Evolutionary conservation across 768 basidiomycete genomes (phyloP).

Genomic region (Boletus vermiculosoides): DNA sequence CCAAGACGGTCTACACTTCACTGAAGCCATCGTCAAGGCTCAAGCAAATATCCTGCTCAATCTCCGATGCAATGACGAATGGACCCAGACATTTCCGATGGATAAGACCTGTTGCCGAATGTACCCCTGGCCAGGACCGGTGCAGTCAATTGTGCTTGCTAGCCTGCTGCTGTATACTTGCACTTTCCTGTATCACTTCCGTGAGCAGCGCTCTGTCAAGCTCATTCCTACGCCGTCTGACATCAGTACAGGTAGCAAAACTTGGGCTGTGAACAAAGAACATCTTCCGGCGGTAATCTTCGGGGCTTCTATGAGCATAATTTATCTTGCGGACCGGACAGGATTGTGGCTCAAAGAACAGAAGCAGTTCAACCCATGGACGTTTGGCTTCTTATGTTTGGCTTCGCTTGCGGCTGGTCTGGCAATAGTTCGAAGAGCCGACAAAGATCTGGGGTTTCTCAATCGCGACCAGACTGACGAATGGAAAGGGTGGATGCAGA

Average conservation of each 20-base stretch:
- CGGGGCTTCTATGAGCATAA: slow-evolving; percentile 62
- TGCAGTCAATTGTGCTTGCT: slow-evolving; percentile 55
- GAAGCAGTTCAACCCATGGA: slow-evolving; percentile 73
- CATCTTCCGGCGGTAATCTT: slow-evolving; percentile 53
- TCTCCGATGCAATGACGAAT: slow-evolving; percentile 71
- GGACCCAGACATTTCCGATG: slow-evolving; percentile 61
- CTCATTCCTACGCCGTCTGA: slow-evolving; percentile 17
- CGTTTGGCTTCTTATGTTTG: slow-evolving; percentile 62
- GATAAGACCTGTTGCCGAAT: slow-evolving; percentile 79
- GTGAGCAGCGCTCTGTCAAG: slow-evolving; percentile 15
- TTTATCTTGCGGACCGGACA: slow-evolving; percentile 83
- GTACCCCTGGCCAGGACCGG: slow-evolving; percentile 63
- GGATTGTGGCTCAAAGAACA: slow-evolving; percentile 87
- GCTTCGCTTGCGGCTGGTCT: slow-evolving; percentile 56
- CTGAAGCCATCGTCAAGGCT: slow-evolving; percentile 52
- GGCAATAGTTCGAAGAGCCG: slow-evolving; percentile 61
- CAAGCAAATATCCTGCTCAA: slow-evolving; percentile 83
- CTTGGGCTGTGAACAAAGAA: slow-evolving; percentile 15
- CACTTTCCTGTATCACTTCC: slow-evolving; percentile 38
- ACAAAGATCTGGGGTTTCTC: slow-evolving; percentile 85
- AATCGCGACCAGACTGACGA: slow-evolving; percentile 94
- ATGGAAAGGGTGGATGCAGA: slow-evolving; percentile 99
- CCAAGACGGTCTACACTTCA: slow-evolving; percentile 83
- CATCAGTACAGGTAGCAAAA: slow-evolving; percentile 16
- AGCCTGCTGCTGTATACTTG: slow-evolving; percentile 53